Evolutionary conservation across 1,284 basidiomycete species (phyloP).

Genomic region (Ceratobasidium sp.): DNA sequence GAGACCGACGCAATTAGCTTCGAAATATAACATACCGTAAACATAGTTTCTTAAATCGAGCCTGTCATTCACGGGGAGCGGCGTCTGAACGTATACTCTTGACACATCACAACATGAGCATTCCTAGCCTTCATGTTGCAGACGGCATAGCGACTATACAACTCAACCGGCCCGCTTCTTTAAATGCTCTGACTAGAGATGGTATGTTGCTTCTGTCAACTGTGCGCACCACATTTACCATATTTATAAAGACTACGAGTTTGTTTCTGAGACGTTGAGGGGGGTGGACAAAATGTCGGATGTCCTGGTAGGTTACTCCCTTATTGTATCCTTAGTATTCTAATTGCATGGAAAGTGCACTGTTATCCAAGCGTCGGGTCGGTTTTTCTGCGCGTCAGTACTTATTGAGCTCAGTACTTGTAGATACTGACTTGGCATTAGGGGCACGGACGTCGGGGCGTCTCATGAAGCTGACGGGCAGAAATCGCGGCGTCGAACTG

Average conservation of each 20-base stretch:
- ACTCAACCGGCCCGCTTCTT: conserved; percentile 66
- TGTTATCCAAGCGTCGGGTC: conserved; percentile 64
- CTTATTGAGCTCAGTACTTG: background rate
- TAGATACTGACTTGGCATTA: conserved; percentile 48
- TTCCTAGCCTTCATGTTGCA: conserved; percentile 55
- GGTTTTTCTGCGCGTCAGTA: conserved; percentile 76
- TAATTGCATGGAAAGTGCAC: background rate
- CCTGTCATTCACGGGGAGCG: background rate
- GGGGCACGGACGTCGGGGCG: conserved; percentile 67
- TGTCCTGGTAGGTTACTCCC: conserved; percentile 63
- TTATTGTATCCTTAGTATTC: background rate
- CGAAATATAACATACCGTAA: too few species aligned
- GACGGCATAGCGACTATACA: conserved; percentile 75
- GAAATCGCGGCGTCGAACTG: conserved; percentile 10
- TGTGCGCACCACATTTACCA: background rate
- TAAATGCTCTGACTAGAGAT: conserved; percentile 69
- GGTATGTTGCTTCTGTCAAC: conserved; percentile 57
- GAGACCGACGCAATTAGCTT: too few species aligned
- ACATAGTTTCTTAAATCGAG: background rate
- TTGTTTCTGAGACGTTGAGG: conserved; percentile 66
- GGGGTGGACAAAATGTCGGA: conserved; percentile 69
- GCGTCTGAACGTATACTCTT: background rate
- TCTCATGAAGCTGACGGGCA: conserved; percentile 11
- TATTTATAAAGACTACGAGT: conserved; percentile 65
- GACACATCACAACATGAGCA: conserved; percentile 30